Evolutionary conservation across 805 yeast genomes (phyloP).

Genomic region (Candida nonsorbophila): DNA sequence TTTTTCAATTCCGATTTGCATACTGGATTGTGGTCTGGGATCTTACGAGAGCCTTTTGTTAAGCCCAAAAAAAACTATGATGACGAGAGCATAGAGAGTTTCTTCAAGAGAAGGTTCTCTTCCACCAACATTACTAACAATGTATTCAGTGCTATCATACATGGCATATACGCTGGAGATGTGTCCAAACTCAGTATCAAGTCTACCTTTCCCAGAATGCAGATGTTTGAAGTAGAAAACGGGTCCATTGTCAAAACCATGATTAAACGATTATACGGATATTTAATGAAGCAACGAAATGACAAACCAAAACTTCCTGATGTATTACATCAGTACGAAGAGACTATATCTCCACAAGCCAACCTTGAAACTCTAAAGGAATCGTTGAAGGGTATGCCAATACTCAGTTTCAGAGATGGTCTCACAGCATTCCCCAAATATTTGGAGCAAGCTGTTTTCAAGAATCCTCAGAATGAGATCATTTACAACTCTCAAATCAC

Average conservation of each 20-base stretch:
- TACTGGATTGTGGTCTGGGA: constrained; percentile 38
- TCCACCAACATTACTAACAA: constrained; percentile 42
- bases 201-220: constrained; percentile 52
- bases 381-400: constrained; percentile 50
- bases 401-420: constrained; percentile 55
- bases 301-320: neutral
- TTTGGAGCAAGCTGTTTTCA: constrained; percentile 31
- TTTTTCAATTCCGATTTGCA: constrained; percentile 36
- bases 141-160: constrained; percentile 73
- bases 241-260: constrained; percentile 54
- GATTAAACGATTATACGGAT: constrained; percentile 25
- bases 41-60: constrained; percentile 49
- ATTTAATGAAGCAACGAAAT: constrained; percentile 7
- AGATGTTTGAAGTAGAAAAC: constrained; percentile 50
- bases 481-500: constrained; percentile 20
- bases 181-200: constrained; percentile 57
- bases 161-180: constrained; percentile 86
- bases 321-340: constrained; percentile 31
- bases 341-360: constrained; percentile 32
- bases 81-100: constrained; percentile 72
- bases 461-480: constrained; percentile 37
- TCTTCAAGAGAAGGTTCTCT: constrained; percentile 69
- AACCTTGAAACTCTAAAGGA: constrained; percentile 31
- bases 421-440: constrained; percentile 47
- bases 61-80: constrained; percentile 10